phyloP scores from a whole-genome alignment of 2,329 filamentous ascomycete genomes.

The Thielaviopsis ethacetica region DNA sequence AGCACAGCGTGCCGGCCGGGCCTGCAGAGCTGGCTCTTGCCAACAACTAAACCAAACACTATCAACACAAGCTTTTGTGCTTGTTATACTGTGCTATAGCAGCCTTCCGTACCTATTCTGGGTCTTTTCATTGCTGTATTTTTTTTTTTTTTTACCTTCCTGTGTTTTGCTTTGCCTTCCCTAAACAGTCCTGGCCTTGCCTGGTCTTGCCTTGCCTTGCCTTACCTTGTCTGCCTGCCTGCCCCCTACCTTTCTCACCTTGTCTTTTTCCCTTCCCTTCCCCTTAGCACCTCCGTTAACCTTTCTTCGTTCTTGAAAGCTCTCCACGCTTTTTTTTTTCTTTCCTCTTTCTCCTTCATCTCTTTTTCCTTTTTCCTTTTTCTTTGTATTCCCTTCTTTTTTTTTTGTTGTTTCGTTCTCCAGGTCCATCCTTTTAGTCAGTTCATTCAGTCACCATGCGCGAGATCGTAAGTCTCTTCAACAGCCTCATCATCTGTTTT shows the following conservation, averaged over 20 bases:
- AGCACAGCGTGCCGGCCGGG: too few relatives aligned
- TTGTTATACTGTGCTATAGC: not conserved
- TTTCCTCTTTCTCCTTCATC: slow-evolving; percentile 7
- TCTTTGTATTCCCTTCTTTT: slow-evolving; percentile 12
- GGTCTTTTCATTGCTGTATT: not conserved
- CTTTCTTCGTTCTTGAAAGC: slow-evolving; percentile 19
- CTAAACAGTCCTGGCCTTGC: slow-evolving; percentile 4
- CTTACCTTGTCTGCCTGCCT: slow-evolving; percentile 11
- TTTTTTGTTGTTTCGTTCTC: slow-evolving; percentile 14
- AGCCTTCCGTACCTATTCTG: too few relatives aligned
- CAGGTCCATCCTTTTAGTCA: slow-evolving; percentile 16
- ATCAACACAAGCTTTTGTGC: not conserved
- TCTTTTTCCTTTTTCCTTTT: not conserved
- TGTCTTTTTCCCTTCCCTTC: slow-evolving; percentile 15
- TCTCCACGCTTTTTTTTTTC: slow-evolving; percentile 18
- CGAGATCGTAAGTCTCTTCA: slow-evolving; percentile 44
- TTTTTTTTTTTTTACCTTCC: not conserved
- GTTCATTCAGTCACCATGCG: slow-evolving; percentile 36
- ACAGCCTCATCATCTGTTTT: slow-evolving; percentile 3
- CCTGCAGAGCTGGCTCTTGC: too few relatives aligned
- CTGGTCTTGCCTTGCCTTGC: slow-evolving; percentile 1
- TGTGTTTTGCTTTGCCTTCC: not conserved
- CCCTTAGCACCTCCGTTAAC: not conserved
- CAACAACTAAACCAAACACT: too few relatives aligned
- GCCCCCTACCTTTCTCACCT: slow-evolving; percentile 6